phyloP scores from a whole-genome alignment of 345 rosid genomes.

The Sisymbrium irio region DNA sequence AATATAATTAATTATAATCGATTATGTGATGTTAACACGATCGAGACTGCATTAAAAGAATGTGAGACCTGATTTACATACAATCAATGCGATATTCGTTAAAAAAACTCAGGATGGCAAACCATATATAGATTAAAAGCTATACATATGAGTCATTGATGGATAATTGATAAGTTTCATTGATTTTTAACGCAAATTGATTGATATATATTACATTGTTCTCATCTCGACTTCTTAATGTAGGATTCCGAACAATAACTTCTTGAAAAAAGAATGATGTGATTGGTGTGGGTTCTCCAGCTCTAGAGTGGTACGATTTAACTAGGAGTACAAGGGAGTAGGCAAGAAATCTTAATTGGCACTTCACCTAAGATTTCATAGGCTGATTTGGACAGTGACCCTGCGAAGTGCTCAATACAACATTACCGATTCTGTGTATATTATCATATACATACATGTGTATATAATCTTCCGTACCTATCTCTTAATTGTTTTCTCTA shows the following conservation, averaged over 20 bases:
- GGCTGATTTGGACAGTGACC: background rate
- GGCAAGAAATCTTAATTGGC: constrained; percentile 8
- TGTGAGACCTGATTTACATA: background rate
- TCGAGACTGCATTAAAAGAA: background rate
- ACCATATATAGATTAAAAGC: background rate
- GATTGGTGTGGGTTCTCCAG: background rate
- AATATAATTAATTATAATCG: background rate
- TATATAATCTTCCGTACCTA: background rate
- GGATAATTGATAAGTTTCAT: background rate
- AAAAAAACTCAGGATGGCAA: background rate
- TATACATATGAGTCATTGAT: background rate
- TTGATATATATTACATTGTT: background rate
- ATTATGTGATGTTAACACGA: background rate
- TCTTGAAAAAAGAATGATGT: background rate
- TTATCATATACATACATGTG: background rate
- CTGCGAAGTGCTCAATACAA: background rate
- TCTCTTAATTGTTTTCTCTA: background rate
- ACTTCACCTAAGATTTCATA: background rate
- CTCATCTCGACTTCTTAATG: background rate
- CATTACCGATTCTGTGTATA: background rate
- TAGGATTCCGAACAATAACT: background rate
- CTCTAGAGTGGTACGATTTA: background rate
- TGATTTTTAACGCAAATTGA: background rate
- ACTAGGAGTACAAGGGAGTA: background rate
- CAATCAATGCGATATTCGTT: too few species aligned